Evolutionary conservation across 2,329 filamentous ascomycete species (phyloP).

Genomic region (Metarhizium sp.): DNA sequence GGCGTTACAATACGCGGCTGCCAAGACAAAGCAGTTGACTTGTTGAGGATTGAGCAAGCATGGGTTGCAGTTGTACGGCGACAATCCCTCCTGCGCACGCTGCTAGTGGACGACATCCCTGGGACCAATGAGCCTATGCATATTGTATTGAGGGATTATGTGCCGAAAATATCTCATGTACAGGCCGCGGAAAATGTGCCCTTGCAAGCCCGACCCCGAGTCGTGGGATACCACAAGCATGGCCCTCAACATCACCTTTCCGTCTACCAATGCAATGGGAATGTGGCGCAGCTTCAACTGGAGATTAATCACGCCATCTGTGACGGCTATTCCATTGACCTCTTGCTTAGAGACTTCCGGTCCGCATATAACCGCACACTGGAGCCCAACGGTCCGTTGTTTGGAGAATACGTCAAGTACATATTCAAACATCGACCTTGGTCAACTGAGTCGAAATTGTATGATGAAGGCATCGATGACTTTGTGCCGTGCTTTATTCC

Average conservation of each 20-base stretch:
- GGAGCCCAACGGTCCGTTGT: no score
- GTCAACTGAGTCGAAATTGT: no score
- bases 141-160: neutral
- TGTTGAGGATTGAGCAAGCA: neutral
- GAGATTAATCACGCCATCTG: neutral
- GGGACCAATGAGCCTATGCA: neutral
- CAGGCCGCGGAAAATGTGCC: neutral
- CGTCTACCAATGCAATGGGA: neutral
- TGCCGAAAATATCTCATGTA: neutral
- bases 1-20: neutral
- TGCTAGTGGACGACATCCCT: neutral
- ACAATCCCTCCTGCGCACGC: neutral
- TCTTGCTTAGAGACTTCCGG: no score
- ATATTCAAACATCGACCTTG: no score
- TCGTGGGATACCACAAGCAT: neutral
- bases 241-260: neutral
- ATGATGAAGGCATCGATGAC: no score
- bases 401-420: no score
- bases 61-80: neutral
- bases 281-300: neutral
- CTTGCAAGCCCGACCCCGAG: neutral
- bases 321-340: no score
- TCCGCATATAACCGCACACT: no score
- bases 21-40: neutral
- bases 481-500: no score